Conservation (phyloP, 768 basidiomycete species). For the Mycena metata region DNA sequence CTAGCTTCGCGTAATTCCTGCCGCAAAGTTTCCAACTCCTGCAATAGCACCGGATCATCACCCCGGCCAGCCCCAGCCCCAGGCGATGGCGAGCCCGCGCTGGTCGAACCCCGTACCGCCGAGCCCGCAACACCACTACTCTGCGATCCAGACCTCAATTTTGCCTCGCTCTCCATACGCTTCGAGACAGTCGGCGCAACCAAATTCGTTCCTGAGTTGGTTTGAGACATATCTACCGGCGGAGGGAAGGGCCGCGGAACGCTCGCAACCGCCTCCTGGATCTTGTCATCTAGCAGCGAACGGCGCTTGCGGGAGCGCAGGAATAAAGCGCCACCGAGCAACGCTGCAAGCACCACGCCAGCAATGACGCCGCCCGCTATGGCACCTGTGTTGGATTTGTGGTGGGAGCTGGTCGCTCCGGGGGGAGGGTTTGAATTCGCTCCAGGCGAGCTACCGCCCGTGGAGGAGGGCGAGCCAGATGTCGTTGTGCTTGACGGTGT, state of each 20-base stretch:
- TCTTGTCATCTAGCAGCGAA: conserved; percentile 15
- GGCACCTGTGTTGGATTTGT: conserved; percentile 9
- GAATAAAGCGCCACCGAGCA: conserved; percentile 13
- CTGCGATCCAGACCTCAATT: conserved; percentile 18
- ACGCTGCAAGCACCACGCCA: conserved; percentile 15
- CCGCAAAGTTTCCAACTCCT: conserved; percentile 19
- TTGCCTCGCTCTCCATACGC: conserved; percentile 14
- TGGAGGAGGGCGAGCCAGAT: conserved; percentile 15
- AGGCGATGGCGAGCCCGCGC: conserved; percentile 13
- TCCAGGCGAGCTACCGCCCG: conserved; percentile 14
- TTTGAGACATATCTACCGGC: conserved; percentile 9
- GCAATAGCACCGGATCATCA: conserved; percentile 14
- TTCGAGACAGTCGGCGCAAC: conserved; percentile 8
- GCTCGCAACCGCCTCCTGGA: conserved; percentile 15
- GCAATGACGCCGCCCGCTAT: conserved; percentile 14
- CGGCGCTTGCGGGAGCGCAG: conserved; percentile 14
- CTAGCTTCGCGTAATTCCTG: conserved; percentile 19
- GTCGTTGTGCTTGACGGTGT: conserved; percentile 17
- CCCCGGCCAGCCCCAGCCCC: conserved; percentile 15
- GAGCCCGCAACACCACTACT: conserved; percentile 15
- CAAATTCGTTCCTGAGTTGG: conserved; percentile 8
- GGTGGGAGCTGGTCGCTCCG: conserved; percentile 11
- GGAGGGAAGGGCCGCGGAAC: conserved; percentile 15
- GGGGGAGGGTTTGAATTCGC: conserved; percentile 4
- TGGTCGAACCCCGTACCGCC: conserved; percentile 4